Conservation (phyloP, 495 filamentous ascomycete genomes). For the Daldinia loculata region DNA sequence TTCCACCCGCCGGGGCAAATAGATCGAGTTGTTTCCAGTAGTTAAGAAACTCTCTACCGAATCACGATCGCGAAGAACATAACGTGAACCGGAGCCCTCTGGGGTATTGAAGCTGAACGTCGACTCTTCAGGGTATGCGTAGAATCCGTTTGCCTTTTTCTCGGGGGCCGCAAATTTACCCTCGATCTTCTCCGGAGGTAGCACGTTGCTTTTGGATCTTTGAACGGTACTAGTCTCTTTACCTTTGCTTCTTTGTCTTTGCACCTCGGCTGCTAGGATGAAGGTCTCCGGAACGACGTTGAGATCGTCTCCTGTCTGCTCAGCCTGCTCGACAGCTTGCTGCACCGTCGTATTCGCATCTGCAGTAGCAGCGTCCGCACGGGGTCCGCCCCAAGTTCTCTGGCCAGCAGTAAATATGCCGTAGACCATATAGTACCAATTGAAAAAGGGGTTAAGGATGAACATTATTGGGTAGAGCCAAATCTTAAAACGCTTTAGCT, state of each 20-base stretch:
- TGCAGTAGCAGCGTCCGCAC: conserved; percentile 89
- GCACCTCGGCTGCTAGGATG: conserved; percentile 71
- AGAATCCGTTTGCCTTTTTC: conserved; percentile 67
- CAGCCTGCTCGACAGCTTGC: conserved; percentile 83
- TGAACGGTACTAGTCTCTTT: conserved; percentile 55
- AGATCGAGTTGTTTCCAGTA: conserved; percentile 70
- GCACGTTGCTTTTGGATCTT: conserved; percentile 62
- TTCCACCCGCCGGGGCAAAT: conserved; percentile 79
- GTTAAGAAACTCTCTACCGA: conserved; percentile 79
- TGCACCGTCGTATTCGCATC: conserved; percentile 81
- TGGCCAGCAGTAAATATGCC: conserved; percentile 91
- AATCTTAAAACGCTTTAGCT: conserved; percentile 87
- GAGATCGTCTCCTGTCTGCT: conserved; percentile 84
- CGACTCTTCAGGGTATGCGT: conserved; percentile 69
- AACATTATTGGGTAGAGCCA: conserved; percentile 98
- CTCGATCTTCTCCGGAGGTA: conserved; percentile 76
- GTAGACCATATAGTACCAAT: conserved; percentile 97
- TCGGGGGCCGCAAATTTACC: conserved; percentile 74
- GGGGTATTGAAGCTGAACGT: conserved; percentile 58
- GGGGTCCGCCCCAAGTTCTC: conserved; percentile 94
- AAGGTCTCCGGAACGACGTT: conserved; percentile 93
- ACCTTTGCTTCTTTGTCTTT: conserved; percentile 50
- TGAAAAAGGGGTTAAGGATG: conserved; percentile 93
- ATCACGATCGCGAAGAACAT: conserved; percentile 64
- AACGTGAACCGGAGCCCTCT: conserved; percentile 51